Evolutionary conservation across 2,329 filamentous ascomycete genomes (phyloP), one percentile per base, ranked within the genome.

Genomic region (Colletotrichum liriopes): DNA sequence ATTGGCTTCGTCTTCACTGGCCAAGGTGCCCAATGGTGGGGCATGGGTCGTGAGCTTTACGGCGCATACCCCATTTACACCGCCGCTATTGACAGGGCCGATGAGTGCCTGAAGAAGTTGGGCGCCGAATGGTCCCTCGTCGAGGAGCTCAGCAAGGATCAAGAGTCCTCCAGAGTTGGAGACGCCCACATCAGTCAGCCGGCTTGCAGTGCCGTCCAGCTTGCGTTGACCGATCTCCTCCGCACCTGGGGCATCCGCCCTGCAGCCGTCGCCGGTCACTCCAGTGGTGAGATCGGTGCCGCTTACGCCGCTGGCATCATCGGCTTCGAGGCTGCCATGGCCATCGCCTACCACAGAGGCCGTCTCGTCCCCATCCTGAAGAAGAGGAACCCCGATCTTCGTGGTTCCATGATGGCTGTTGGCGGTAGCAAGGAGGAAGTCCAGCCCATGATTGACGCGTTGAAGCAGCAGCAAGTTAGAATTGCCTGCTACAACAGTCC

Each of bases 361-460:
- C 80, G 83, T 37, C 81, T 86, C n/a, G 81, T 85, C 4, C 81
- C 82, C 2, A 79, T 83, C 2, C 75, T 87, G 55, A 86, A 83
- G 68, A 71, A 82, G 59, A 81, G 79, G 43, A 79, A 83, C 67
- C 82, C 85, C 0, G 74, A 79, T 1, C 81, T 86, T 0, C 56
- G 80, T 9, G 88, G 88, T 0, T 80, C 84, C 14, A 91, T 91
- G 89, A 82, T 90, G 78, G 89, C 89, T 1, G 86, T 89, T 5
- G 89, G 86, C 2, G 82, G 82, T 3, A 83, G 80, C 49, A 82
- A 84, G 39, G 81, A 83, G 72, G 83, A 85, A 51, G 81, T 84
- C 16, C 82, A 82, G 73, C 78, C 79, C 79, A 81, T 18, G 88
- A 88, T 1, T 0, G 88, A 88, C 14, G 84, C 87, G 52, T 52